Percentiles rank a stretch among this genome's conserved stretches.
These are phyloP conservation scores for Houttuynia cordata DNA, from an alignment of 164 flowering plant genomes.

Conservation along the genomic window DNA sequence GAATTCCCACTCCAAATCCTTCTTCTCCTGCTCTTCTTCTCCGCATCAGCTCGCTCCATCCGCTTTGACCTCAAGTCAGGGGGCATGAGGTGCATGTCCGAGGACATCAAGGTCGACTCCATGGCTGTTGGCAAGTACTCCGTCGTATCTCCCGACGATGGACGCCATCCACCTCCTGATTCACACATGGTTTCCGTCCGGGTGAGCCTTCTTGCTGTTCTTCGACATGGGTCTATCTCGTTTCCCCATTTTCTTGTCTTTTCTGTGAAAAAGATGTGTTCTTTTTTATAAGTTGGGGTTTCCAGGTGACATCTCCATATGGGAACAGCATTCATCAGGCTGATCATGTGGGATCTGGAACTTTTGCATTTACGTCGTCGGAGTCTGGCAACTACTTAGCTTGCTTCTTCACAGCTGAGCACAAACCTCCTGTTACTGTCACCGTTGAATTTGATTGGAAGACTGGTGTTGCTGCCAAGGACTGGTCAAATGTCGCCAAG, in stretches of 20 bases:
- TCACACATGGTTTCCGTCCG: slow-evolving; percentile 26
- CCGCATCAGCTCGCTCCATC: slow-evolving; percentile 6
- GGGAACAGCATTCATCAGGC: slow-evolving; percentile 49
- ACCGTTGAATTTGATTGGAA: slow-evolving; percentile 70
- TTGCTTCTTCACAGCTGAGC: slow-evolving; percentile 50
- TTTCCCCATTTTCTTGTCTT: background rate
- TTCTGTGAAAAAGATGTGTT: background rate
- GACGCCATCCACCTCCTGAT: slow-evolving; percentile 34
- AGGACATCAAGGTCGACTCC: slow-evolving; percentile 51
- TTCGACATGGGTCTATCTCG: background rate
- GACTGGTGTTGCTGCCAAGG: slow-evolving; percentile 67
- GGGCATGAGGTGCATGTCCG: slow-evolving; percentile 56
- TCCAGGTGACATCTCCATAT: slow-evolving; percentile 55
- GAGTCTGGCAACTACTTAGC: slow-evolving; percentile 63
- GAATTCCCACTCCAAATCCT: background rate
- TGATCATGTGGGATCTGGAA: slow-evolving; percentile 48
- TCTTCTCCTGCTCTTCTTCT: background rate
- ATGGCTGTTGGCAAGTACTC: slow-evolving; percentile 64
- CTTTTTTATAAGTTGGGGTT: background rate
- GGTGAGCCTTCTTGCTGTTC: slow-evolving; percentile 5
- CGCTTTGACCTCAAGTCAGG: slow-evolving; percentile 64
- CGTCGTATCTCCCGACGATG: slow-evolving; percentile 39
- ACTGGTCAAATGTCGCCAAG: slow-evolving; percentile 71
- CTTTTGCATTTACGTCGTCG: slow-evolving; percentile 61
- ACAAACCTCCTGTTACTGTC: slow-evolving; percentile 24